phyloP scores from a whole-genome alignment of 768 basidiomycete species.

The Gloeostereum incarnatum region DNA sequence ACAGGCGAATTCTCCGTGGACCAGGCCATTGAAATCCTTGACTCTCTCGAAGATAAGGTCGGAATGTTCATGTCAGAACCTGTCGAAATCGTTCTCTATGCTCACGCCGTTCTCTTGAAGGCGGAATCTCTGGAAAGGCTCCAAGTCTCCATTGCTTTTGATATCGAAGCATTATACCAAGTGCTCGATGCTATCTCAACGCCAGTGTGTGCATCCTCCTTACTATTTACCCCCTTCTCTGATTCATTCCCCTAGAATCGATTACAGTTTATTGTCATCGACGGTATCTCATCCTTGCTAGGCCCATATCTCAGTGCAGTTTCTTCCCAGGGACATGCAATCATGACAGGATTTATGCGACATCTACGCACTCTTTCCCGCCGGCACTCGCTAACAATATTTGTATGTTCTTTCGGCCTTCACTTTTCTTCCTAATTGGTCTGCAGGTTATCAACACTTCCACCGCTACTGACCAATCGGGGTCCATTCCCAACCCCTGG shows the following conservation, averaged over 20 bases:
- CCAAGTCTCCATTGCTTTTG: slow-evolving; percentile 48
- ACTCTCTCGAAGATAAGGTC: slow-evolving; percentile 9
- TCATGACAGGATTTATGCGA: slow-evolving; percentile 66
- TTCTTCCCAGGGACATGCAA: slow-evolving; percentile 68
- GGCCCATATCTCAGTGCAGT: slow-evolving; percentile 53
- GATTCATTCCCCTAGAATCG: slow-evolving; percentile 5
- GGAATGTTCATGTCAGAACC: slow-evolving; percentile 3
- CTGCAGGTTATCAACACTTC: slow-evolving; percentile 56
- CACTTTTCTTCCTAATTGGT: background rate
- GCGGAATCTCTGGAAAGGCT: slow-evolving; percentile 41
- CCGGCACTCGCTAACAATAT: slow-evolving; percentile 30
- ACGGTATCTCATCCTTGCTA: slow-evolving; percentile 55
- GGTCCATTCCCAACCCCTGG: slow-evolving; percentile 20
- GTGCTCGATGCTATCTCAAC: slow-evolving; percentile 31
- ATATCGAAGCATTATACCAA: slow-evolving; percentile 42
- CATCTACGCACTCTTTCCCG: slow-evolving; percentile 45
- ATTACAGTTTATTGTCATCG: slow-evolving; percentile 49
- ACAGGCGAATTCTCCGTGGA: slow-evolving; percentile 56
- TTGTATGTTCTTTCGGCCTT: slow-evolving; percentile 32
- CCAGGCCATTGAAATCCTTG: slow-evolving; percentile 28
- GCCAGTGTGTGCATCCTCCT: slow-evolving; percentile 14
- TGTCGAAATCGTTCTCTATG: slow-evolving; percentile 13
- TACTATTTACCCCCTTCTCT: slow-evolving; percentile 1
- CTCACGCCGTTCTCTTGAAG: slow-evolving; percentile 13
- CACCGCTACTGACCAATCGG: slow-evolving; percentile 16